A percentile compares a stretch with the other conserved stretches of the same genome.
These are phyloP conservation scores for Penicillium macrosclerotiorum DNA, from an alignment of 495 filamentous ascomycete genomes.

Conservation along the genomic window DNA sequence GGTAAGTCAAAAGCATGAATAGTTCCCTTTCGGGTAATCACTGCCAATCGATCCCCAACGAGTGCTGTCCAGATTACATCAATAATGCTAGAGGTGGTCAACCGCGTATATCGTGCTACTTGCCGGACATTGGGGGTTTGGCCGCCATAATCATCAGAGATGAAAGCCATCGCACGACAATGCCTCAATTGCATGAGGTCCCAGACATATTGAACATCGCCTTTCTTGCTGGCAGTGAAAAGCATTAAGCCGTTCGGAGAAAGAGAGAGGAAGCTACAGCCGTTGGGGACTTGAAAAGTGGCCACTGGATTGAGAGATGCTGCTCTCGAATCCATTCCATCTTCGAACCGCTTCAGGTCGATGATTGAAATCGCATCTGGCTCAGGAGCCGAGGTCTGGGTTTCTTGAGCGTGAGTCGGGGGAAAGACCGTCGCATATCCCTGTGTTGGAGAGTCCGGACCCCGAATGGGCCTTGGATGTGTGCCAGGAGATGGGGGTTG, in stretches of 20 bases:
- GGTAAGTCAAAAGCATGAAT: conserved; percentile 88
- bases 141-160: conserved; percentile 32
- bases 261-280: conserved; percentile 90
- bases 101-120: conserved; percentile 79
- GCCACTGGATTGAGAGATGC: conserved; percentile 60
- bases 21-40: conserved; percentile 90
- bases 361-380: conserved; percentile 80
- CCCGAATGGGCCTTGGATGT: conserved; percentile 21
- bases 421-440: conserved; percentile 58
- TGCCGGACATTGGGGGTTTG: conserved; percentile 64
- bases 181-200: conserved; percentile 70
- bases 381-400: conserved; percentile 53
- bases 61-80: conserved; percentile 87
- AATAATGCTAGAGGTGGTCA: conserved; percentile 86
- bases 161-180: conserved; percentile 40
- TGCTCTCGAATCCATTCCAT: conserved; percentile 36
- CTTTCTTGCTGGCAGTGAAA: conserved; percentile 87
- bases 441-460: conserved; percentile 27
- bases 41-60: conserved; percentile 73
- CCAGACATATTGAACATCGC: conserved; percentile 91
- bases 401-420: conserved; percentile 67
- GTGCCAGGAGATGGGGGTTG: conserved; percentile 36
- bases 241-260: conserved; percentile 79
- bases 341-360: conserved; percentile 68
- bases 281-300: conserved; percentile 76